These are phyloP conservation scores for Corymbia maculata DNA, from an alignment of 345 rosid genomes.

Conservation along the genomic window DNA sequence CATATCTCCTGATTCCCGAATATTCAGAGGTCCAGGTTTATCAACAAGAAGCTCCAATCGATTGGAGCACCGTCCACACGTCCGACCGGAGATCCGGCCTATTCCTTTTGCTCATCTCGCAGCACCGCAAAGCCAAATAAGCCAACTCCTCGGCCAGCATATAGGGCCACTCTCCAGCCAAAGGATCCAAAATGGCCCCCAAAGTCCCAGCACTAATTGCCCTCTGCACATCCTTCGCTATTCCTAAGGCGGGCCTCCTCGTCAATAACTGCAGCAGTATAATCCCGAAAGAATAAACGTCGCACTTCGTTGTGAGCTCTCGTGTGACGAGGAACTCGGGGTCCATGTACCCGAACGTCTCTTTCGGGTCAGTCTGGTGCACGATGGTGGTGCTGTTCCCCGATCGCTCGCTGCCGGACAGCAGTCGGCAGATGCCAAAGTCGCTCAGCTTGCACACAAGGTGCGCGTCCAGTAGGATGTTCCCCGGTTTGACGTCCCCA, in stretches of 20 bases:
- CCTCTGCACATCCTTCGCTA: conserved; percentile 47
- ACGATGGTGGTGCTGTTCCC: background rate
- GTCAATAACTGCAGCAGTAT: conserved; percentile 62
- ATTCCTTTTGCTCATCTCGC: conserved; percentile 45
- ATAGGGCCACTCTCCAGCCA: conserved; percentile 93
- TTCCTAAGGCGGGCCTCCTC: conserved; percentile 50
- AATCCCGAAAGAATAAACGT: conserved; percentile 73
- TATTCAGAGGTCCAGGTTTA: background rate
- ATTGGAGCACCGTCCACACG: conserved; percentile 74
- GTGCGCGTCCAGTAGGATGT: too few species aligned
- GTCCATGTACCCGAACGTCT: background rate
- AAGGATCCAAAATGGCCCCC: conserved; percentile 57
- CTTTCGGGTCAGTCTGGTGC: background rate
- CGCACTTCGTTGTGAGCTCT: conserved; percentile 73
- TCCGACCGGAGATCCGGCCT: conserved; percentile 74
- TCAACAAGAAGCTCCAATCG: conserved; percentile 70
- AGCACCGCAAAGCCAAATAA: conserved; percentile 67
- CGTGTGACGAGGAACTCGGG: conserved; percentile 18
- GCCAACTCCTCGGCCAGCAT: conserved; percentile 69
- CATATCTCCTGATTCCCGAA: background rate
- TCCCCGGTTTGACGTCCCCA: background rate
- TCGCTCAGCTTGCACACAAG: too few species aligned
- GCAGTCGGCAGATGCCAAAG: too few species aligned
- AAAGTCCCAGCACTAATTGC: conserved; percentile 51
- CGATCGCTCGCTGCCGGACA: background rate